Evolutionary conservation across 257 asterid genomes (phyloP).

Genomic region (Solanum sitiens): DNA sequence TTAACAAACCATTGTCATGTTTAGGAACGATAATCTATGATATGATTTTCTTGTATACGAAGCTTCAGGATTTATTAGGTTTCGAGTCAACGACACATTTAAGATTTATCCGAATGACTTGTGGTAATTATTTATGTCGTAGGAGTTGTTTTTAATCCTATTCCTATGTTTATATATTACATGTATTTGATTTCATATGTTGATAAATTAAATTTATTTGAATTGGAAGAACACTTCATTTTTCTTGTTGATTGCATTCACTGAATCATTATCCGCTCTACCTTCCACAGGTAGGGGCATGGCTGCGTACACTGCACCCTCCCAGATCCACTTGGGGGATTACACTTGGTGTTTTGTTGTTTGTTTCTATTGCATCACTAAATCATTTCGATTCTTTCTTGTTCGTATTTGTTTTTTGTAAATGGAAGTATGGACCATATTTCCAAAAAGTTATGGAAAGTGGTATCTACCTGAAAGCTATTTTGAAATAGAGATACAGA

Average conservation of each 20-base stretch:
- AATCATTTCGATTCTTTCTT: not conserved
- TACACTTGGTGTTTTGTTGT: not conserved
- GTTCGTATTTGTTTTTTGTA: slow-evolving; percentile 16
- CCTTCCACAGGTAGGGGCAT: not conserved
- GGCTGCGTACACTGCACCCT: not conserved
- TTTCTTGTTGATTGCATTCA: not conserved
- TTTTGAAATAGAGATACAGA: slow-evolving; percentile 24
- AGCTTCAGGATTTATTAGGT: not conserved
- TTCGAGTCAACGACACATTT: not conserved
- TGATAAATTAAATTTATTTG: not conserved
- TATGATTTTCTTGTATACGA: not conserved
- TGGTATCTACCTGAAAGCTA: slow-evolving; percentile 20
- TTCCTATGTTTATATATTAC: not conserved
- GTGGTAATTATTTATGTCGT: not conserved
- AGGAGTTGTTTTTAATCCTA: not conserved
- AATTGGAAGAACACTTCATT: not conserved
- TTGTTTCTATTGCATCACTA: not conserved
- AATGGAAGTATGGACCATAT: slow-evolving; percentile 37
- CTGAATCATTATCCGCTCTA: not conserved
- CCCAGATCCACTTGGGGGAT: too few relatives aligned
- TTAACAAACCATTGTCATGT: not conserved
- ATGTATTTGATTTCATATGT: not conserved
- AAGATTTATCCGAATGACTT: not conserved
- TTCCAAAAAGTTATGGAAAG: not conserved
- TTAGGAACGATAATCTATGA: not conserved